These are phyloP conservation scores for Trichoderma simmonsii DNA, from an alignment of 2,329 filamentous ascomycete genomes.

Conservation along the genomic window DNA sequence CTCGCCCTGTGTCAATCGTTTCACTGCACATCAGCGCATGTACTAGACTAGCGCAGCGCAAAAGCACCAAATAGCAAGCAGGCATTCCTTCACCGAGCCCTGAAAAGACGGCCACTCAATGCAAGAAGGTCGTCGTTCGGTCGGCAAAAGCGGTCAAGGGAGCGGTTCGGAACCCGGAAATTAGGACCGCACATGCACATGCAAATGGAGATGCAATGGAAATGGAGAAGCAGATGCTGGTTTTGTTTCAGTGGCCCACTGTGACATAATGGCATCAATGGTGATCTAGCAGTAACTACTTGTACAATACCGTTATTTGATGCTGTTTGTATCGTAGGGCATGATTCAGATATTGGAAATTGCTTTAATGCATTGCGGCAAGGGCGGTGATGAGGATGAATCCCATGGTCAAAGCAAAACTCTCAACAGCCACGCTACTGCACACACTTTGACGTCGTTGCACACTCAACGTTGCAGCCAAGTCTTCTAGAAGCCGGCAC, in stretches of 20 bases:
- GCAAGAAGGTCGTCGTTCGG: not conserved
- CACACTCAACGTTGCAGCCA: not conserved
- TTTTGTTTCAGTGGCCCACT: not conserved
- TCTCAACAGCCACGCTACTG: not conserved
- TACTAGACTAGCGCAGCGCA: not conserved
- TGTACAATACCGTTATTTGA: not conserved
- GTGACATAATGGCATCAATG: not conserved
- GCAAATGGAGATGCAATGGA: not conserved
- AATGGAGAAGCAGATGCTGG: not conserved
- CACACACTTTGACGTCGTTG: not conserved
- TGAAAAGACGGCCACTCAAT: not conserved
- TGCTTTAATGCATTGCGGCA: not conserved
- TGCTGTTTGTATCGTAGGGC: not conserved
- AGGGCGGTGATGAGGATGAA: not conserved
- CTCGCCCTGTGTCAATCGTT: not conserved
- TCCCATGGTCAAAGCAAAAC: not conserved
- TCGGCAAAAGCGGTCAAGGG: not conserved
- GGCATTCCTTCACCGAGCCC: not conserved
- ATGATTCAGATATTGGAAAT: not conserved
- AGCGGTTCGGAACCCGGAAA: not conserved
- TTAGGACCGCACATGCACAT: not conserved
- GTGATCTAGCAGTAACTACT: not conserved
- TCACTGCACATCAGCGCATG: not conserved
- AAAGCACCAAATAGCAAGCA: not conserved
- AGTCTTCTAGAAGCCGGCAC: slow-evolving; percentile 8